Evolutionary conservation across 768 basidiomycete genomes (phyloP), one percentile per base, ranked within the genome.

Genomic region (Pleurotus tuber-regium): DNA sequence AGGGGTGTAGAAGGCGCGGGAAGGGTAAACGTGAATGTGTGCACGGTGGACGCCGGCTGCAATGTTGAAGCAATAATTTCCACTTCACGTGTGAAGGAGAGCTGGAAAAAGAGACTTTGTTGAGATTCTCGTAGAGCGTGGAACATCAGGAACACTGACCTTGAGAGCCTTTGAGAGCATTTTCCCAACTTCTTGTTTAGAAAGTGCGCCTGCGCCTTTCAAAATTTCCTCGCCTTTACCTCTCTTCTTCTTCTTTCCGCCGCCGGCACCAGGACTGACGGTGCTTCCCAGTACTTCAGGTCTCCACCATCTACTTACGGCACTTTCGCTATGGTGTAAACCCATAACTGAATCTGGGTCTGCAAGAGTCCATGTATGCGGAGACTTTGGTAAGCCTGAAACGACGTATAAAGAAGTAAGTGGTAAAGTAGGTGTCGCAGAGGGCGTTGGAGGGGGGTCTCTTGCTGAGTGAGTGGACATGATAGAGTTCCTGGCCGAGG

Each of bases 31-130:
- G 89, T 89, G 70, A 97, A 98, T 0, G 84, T 87, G 65, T 97
- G 92, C 39, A 93, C 85, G 12, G 93, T 97, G 4, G 90, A 91
- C 1, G 94, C 87, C 5, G 95, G 95, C 59, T 95, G 91, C 8
- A 95, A 79, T 18, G 92, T 92, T n/a, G 93, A 92, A 11, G 93
- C 92, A 63, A 98, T 89, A 51, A 98, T 87, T 65, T 95, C 92
- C 36, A 95, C 89, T 66, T 96, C 93, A 48, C 89, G 87, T 29
- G 90, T 84, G 67, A 95, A 94, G 6, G 92, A 92, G 39, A 95
- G 84, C 91, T 94, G 58, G 36, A 33, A 14, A 29, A 11, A 3
- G 42, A 48, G 44, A 4, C 21, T 43, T 47, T 50, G 26, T 55
- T 9, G 36, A 43, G 24, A 52, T 33, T 28, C 44, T 55, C 36